Evolutionary conservation across 805 yeast genomes (phyloP).

Genomic region (Lachancea sp.): DNA sequence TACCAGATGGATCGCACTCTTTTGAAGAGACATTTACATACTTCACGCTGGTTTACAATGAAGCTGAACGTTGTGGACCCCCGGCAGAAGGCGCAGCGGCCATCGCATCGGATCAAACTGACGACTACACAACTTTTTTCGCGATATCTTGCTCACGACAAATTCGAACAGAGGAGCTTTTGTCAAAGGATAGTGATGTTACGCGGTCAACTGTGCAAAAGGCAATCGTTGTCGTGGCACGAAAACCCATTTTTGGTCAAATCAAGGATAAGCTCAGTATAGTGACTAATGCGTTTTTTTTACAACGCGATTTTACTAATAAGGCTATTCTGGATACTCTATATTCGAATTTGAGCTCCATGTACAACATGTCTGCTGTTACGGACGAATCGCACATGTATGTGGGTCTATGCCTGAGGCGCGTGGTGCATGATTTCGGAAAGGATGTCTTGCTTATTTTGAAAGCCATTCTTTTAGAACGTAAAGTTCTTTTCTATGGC

Average conservation of each 20-base stretch:
- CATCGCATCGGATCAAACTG: constrained; percentile 29
- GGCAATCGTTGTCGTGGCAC: constrained; percentile 77
- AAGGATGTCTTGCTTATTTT: constrained; percentile 56
- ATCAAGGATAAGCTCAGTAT: constrained; percentile 86
- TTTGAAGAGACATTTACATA: constrained; percentile 91
- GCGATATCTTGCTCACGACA: constrained; percentile 94
- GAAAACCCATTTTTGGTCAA: constrained; percentile 83
- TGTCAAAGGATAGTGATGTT: constrained; percentile 51
- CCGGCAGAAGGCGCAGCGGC: constrained; percentile 40
- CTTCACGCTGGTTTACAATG: constrained; percentile 75
- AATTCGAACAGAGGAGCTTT: constrained; percentile 54
- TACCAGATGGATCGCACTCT: constrained; percentile 93
- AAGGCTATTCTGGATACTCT: constrained; percentile 58
- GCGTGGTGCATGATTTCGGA: constrained; percentile 53
- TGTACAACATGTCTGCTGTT: constrained; percentile 33
- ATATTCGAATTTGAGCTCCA: constrained; percentile 54
- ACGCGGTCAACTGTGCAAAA: constrained; percentile 89
- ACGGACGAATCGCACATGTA: constrained; percentile 52
- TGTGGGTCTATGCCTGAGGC: constrained; percentile 67
- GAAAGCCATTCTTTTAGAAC: constrained; percentile 74
- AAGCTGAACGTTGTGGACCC: constrained; percentile 32
- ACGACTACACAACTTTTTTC: constrained; percentile 61
- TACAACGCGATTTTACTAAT: constrained; percentile 73
- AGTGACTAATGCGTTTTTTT: constrained; percentile 78
- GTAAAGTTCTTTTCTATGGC: constrained; percentile 67